Conservation (phyloP, 148 eudicot genomes). For the Amaranthus cruentus region DNA sequence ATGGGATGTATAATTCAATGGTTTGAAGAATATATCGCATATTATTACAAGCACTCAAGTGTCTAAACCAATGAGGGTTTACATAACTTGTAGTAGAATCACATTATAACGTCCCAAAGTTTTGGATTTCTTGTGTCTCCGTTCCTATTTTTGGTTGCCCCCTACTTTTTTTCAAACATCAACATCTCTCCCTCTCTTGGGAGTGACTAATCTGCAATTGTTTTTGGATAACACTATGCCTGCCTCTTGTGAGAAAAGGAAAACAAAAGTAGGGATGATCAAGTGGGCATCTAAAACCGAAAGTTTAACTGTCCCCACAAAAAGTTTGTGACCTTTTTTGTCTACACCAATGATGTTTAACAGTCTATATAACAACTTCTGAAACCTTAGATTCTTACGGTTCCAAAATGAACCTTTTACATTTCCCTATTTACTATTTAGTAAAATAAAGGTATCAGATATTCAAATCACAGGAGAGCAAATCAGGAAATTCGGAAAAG, state of each 20-base stretch:
- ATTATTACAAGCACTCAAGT: neutral
- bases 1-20: neutral
- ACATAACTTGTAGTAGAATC: neutral
- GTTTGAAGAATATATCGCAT: neutral
- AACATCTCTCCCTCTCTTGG: conserved; percentile 2
- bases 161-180: neutral
- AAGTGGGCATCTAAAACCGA: conserved; percentile 26
- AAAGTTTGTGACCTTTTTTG: conserved; percentile 19
- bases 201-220: conserved; percentile 11
- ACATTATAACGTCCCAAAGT: neutral
- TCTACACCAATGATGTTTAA: conserved; percentile 24
- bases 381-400: conserved; percentile 12
- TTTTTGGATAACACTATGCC: conserved; percentile 6
- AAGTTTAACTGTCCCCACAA: conserved; percentile 25
- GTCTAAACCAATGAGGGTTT: neutral
- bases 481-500: conserved; percentile 1
- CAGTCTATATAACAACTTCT: conserved; percentile 15
- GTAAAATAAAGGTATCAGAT: conserved; percentile 3
- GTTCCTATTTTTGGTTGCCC: neutral
- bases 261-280: conserved; percentile 16
- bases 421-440: neutral
- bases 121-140: neutral
- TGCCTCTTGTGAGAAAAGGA: conserved; percentile 25
- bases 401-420: conserved; percentile 2
- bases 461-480: neutral